Conservation (phyloP, 257 asterid genomes). For the Nicotiana paniculata region DNA sequence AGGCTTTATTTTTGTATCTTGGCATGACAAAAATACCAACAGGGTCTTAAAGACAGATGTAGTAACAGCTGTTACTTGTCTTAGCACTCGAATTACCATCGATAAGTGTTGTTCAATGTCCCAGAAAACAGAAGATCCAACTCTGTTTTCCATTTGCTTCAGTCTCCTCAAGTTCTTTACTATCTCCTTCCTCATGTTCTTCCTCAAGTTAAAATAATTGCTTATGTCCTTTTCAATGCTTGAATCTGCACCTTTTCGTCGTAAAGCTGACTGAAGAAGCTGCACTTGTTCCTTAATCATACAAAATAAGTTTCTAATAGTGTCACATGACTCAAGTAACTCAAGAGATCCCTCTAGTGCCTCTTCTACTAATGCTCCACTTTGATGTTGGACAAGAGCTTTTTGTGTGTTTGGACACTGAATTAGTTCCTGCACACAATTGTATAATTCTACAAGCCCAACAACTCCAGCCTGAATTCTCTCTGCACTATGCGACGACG, state of each 20-base stretch:
- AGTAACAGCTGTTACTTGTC: slow-evolving; percentile 26
- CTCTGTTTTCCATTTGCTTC: slow-evolving; percentile 39
- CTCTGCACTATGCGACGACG: slow-evolving; percentile 21
- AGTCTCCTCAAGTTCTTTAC: slow-evolving; percentile 39
- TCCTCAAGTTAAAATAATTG: slow-evolving; percentile 32
- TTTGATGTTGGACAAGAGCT: slow-evolving; percentile 26
- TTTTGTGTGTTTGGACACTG: slow-evolving; percentile 20
- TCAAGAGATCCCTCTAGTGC: slow-evolving; percentile 40
- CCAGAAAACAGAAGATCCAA: background rate
- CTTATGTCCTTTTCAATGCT: slow-evolving; percentile 26
- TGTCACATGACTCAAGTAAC: slow-evolving; percentile 55
- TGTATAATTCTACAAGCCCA: slow-evolving; percentile 25
- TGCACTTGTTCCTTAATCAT: slow-evolving; percentile 37
- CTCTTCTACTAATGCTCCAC: slow-evolving; percentile 26
- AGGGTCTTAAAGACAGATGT: slow-evolving; percentile 31
- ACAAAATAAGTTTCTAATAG: slow-evolving; percentile 31
- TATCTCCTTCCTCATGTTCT: slow-evolving; percentile 43
- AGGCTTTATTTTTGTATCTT: slow-evolving; percentile 27
- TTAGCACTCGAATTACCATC: slow-evolving; percentile 15
- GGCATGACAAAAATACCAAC: slow-evolving; percentile 34
- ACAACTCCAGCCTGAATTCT: slow-evolving; percentile 26
- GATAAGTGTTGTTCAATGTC: slow-evolving; percentile 13
- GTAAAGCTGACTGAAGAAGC: slow-evolving; percentile 56
- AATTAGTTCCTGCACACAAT: slow-evolving; percentile 20
- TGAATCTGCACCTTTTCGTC: slow-evolving; percentile 49